Evolutionary conservation across 2,329 filamentous ascomycete species (phyloP).

Genomic region (Trichoderma sp.): DNA sequence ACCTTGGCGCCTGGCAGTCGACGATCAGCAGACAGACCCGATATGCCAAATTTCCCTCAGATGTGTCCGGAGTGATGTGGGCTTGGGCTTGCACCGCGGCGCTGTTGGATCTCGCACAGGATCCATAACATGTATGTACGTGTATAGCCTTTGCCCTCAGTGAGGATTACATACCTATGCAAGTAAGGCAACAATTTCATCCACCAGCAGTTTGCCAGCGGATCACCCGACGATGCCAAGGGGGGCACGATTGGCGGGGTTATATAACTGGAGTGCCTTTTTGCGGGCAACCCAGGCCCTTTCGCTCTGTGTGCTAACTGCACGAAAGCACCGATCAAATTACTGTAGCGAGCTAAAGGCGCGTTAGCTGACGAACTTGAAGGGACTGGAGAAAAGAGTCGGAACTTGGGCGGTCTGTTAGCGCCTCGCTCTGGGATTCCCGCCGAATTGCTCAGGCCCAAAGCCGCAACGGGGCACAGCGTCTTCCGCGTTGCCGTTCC

Average conservation of each 20-base stretch:
- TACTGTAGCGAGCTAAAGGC: neutral
- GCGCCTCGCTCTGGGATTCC: neutral
- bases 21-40: neutral
- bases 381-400: neutral
- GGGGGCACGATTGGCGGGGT: neutral
- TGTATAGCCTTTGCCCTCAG: neutral
- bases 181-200: neutral
- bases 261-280: neutral
- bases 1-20: neutral
- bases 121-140: neutral
- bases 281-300: neutral
- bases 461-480: neutral
- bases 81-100: neutral
- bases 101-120: neutral
- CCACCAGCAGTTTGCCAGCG: slow-evolving; percentile 4
- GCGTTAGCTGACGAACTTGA: neutral
- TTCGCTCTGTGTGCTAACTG: neutral
- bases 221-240: slow-evolving; percentile 1
- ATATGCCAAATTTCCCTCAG: slow-evolving; percentile 7
- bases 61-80: neutral
- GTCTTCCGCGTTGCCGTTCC: slow-evolving; percentile 2
- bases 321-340: neutral
- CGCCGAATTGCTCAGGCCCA: neutral
- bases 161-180: neutral
- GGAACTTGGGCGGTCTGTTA: neutral